Conservation (phyloP, 805 yeast genomes). For the Wickerhamiella azyma region DNA sequence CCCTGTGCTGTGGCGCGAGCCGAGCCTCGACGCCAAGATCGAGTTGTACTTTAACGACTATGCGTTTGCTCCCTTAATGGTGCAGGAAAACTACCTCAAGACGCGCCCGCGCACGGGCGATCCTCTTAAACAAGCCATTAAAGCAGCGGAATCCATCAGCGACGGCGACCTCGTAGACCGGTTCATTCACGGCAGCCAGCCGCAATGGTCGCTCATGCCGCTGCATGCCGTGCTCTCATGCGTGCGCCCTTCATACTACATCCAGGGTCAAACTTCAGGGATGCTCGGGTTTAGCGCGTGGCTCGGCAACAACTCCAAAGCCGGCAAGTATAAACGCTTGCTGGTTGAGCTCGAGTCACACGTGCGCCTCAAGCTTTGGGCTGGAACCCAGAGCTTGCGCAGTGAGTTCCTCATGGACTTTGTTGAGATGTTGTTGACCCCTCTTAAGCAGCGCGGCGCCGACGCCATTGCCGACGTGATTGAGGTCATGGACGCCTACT, state of each 20-base stretch:
- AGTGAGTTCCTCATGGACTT: conserved; percentile 61
- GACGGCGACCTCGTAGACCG: conserved; percentile 69
- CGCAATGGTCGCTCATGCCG: conserved; percentile 88
- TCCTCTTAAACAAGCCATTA: conserved; percentile 49
- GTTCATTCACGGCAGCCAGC: conserved; percentile 78
- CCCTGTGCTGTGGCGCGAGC: conserved; percentile 7
- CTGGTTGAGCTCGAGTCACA: conserved; percentile 84
- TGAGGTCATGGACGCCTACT: conserved; percentile 69
- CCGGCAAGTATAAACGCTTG: conserved; percentile 60
- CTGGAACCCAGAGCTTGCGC: conserved; percentile 62
- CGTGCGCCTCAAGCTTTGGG: conserved; percentile 63
- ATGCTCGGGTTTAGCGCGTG: conserved; percentile 70
- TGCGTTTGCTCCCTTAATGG: conserved; percentile 89
- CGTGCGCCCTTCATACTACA: conserved; percentile 60
- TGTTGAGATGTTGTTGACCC: conserved; percentile 41
- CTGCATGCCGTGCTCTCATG: conserved; percentile 79
- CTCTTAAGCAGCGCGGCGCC: conserved; percentile 41
- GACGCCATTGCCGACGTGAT: conserved; percentile 58
- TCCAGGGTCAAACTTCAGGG: conserved; percentile 57
- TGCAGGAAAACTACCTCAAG: conserved; percentile 78
- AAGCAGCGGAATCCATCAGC: conserved; percentile 82
- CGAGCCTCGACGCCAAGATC: conserved; percentile 61
- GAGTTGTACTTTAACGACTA: conserved; percentile 87
- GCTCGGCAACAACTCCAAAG: conserved; percentile 83
- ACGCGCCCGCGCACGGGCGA: conserved; percentile 39